Percentiles rank a stretch among this genome's conserved stretches.
These are phyloP conservation scores for Aureobasidium sp. DNA, from an alignment of 2,329 filamentous ascomycete species.

Conservation along the genomic window DNA sequence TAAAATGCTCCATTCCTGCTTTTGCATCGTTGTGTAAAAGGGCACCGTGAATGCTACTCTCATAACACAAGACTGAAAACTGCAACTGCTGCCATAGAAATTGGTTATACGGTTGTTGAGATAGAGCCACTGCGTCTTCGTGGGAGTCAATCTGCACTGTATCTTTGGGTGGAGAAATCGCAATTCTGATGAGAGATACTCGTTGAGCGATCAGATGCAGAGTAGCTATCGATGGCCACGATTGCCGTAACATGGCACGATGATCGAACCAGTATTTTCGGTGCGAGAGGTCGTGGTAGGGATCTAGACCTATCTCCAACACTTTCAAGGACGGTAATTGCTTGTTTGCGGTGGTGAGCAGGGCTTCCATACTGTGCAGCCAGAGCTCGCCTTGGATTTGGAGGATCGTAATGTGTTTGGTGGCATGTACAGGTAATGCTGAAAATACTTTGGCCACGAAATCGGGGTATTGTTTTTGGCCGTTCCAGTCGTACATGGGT, in stretches of 20 bases:
- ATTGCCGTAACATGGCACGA: neutral
- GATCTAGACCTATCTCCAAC: neutral
- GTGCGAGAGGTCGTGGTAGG: neutral
- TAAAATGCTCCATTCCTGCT: neutral
- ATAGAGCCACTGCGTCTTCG: neutral
- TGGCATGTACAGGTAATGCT: neutral
- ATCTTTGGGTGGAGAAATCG: neutral
- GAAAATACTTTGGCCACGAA: neutral
- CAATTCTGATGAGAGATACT: neutral
- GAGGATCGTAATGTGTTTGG: neutral
- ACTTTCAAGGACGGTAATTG: neutral
- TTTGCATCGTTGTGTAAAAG: neutral
- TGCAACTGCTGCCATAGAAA: neutral
- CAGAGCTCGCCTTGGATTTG: constrained; percentile 2
- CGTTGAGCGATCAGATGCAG: neutral
- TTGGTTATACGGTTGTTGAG: neutral
- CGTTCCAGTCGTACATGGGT: neutral
- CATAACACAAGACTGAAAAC: neutral
- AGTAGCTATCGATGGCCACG: neutral
- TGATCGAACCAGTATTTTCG: neutral
- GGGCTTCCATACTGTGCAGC: neutral
- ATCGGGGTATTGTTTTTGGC: neutral
- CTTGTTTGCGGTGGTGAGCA: neutral
- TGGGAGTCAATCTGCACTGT: neutral
- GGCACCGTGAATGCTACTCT: neutral